Base-by-base conservation (phyloP, 2,329 filamentous ascomycete species). In the Hymenoscyphus fraxineus region DNA sequence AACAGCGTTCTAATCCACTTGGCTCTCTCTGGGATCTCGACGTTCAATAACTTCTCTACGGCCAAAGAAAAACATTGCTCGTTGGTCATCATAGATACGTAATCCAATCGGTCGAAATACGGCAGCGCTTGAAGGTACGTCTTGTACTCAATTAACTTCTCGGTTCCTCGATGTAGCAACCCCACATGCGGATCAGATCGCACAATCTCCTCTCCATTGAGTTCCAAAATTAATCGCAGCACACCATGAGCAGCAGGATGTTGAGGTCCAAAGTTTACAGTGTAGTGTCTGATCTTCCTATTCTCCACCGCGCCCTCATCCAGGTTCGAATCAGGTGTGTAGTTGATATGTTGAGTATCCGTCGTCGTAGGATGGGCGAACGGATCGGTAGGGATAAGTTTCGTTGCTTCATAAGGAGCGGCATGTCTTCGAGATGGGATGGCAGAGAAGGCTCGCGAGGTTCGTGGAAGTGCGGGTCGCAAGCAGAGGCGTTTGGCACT, bases 41-140 rank as follows among this genome's bases (percentile, higher is more conserved):
- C 84, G 79, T 99, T 99, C 74, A 99, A 83, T 66, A 99, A 85
- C 85, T 99, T 99, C 85, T 99, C 95, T 63, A 98, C 94, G 22
- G 93, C 95, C 70, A 99, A 85, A 44, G 93, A 88, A 80, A 92
- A 99, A 77, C 93, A 97, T 81, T 99, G 95, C 84, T 99, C 95
- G 80, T 99, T 99, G 75, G 95, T 99, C 95, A 99, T 99, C 96
- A 99, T 99, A 75, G 93, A 97, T 73, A 97, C 93, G 79, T 99
- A 99, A 80, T 99, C 95, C 78, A 99, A 85, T 73, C 95, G 92
- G 81, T 99, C 95, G 78, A 99, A 99, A 83, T 99, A 99, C 64
- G 95, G 95, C 76, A 99, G 83, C 64, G 95, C 95, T 83, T 99
- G 95, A 76, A 98, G 86, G 77, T 99, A 99, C 73, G 94, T 97